Conservation (phyloP, 441 rosid species). For the Pelargonium citronellum region DNA sequence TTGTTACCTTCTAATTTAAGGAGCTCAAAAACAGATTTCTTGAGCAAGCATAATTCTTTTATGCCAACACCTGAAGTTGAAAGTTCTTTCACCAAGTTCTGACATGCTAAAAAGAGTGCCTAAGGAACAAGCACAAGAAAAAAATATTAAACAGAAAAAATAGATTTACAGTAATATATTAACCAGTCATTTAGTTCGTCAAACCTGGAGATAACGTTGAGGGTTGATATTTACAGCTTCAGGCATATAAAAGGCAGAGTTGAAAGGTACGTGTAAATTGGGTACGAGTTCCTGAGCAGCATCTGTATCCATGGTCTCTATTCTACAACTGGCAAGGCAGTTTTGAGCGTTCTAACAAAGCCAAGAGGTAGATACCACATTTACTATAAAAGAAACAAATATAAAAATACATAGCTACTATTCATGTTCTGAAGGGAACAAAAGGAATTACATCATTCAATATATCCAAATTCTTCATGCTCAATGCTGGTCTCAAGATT, state of each 20-base stretch:
- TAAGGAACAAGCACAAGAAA: slow-evolving; percentile 28
- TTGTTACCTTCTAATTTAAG: slow-evolving; percentile 62
- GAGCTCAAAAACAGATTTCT: slow-evolving; percentile 45
- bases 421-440: slow-evolving; percentile 16
- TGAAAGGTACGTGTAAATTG: slow-evolving; percentile 46
- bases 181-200: slow-evolving; percentile 5
- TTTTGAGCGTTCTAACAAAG: slow-evolving; percentile 71
- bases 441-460: slow-evolving; percentile 51
- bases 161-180: slow-evolving; percentile 9
- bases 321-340: slow-evolving; percentile 64
- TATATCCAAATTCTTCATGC: slow-evolving; percentile 47
- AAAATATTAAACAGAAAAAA: neutral
- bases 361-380: slow-evolving; percentile 19
- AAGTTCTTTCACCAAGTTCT: slow-evolving; percentile 44
- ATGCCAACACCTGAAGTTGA: slow-evolving; percentile 33
- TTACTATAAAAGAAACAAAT: slow-evolving; percentile 16
- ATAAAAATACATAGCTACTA: slow-evolving; percentile 3
- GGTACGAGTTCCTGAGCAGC: slow-evolving; percentile 61
- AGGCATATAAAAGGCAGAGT: slow-evolving; percentile 73
- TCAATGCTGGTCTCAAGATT: slow-evolving; percentile 79
- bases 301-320: slow-evolving; percentile 52
- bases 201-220: slow-evolving; percentile 66
- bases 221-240: slow-evolving; percentile 78
- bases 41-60: slow-evolving; percentile 46
- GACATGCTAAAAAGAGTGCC: slow-evolving; percentile 84